Conservation (phyloP, 2,329 filamentous ascomycete species). For the Colletotrichum sublineola region DNA sequence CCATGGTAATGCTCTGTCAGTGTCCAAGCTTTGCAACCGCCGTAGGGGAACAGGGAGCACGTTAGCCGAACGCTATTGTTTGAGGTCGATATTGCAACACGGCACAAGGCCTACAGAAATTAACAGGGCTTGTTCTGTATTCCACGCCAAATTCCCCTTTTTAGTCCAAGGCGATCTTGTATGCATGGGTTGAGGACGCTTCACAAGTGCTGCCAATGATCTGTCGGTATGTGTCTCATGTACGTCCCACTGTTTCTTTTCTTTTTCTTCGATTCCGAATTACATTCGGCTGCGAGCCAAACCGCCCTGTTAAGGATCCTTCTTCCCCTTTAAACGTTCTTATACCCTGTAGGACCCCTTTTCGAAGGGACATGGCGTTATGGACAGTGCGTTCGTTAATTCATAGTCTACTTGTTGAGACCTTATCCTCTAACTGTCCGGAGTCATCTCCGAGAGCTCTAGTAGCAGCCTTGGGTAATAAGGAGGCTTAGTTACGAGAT, state of each 20-base stretch:
- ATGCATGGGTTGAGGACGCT: constrained; percentile 25
- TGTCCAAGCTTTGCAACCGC: background rate
- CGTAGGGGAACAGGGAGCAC: constrained; percentile 6
- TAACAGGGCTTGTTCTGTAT: constrained; percentile 28
- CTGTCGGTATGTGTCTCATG: constrained; percentile 33
- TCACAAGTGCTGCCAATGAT: constrained; percentile 14
- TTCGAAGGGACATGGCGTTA: too few species aligned
- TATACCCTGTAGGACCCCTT: background rate
- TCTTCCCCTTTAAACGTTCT: constrained; percentile 3
- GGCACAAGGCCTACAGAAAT: constrained; percentile 14
- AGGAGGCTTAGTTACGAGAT: too few species aligned
- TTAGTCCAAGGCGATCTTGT: background rate
- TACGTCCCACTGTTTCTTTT: constrained; percentile 24
- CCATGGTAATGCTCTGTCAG: background rate
- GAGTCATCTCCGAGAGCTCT: too few species aligned
- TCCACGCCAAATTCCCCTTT: background rate
- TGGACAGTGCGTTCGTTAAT: too few species aligned
- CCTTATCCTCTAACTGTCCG: too few species aligned
- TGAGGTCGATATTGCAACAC: constrained; percentile 22
- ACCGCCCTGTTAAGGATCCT: constrained; percentile 14
- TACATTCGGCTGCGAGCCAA: constrained; percentile 9
- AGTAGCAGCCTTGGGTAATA: too few species aligned
- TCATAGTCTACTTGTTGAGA: too few species aligned
- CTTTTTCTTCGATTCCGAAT: constrained; percentile 31
- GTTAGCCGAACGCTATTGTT: constrained; percentile 15